phyloP scores from a whole-genome alignment of 2,329 filamentous ascomycete genomes.

The Fusarium nygamai region DNA sequence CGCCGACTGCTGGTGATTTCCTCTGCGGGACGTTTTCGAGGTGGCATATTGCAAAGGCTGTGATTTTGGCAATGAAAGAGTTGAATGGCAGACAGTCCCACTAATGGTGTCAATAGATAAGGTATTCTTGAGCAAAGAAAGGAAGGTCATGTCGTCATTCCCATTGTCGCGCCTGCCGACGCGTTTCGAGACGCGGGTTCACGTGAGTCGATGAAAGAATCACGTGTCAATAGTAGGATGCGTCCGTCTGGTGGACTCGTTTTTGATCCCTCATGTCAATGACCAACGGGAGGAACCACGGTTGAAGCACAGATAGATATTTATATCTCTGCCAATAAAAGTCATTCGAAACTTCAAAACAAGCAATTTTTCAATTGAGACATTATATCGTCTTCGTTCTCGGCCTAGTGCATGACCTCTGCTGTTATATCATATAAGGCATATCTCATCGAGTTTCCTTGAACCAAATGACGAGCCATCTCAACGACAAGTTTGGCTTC shows the following conservation, averaged over 20 bases:
- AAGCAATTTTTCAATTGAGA: background rate
- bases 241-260: background rate
- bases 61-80: background rate
- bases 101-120: background rate
- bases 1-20: slow-evolving; percentile 50
- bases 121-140: background rate
- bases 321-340: background rate
- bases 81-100: background rate
- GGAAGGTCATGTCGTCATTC: slow-evolving; percentile 40
- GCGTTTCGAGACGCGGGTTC: slow-evolving; percentile 41
- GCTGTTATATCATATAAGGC: background rate
- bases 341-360: background rate
- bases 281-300: background rate
- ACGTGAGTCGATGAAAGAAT: slow-evolving; percentile 30
- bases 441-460: background rate
- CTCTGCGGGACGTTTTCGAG: slow-evolving; percentile 52
- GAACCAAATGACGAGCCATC: background rate
- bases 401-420: background rate
- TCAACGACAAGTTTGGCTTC: background rate
- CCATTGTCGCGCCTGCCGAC: slow-evolving; percentile 30
- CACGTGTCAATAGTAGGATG: background rate
- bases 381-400: background rate
- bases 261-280: background rate
- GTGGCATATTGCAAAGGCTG: slow-evolving; percentile 46
- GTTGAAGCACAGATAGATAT: background rate